These are phyloP conservation scores for Hibiscus mutabilis DNA, from an alignment of 345 rosid genomes.

Conservation along the genomic window DNA sequence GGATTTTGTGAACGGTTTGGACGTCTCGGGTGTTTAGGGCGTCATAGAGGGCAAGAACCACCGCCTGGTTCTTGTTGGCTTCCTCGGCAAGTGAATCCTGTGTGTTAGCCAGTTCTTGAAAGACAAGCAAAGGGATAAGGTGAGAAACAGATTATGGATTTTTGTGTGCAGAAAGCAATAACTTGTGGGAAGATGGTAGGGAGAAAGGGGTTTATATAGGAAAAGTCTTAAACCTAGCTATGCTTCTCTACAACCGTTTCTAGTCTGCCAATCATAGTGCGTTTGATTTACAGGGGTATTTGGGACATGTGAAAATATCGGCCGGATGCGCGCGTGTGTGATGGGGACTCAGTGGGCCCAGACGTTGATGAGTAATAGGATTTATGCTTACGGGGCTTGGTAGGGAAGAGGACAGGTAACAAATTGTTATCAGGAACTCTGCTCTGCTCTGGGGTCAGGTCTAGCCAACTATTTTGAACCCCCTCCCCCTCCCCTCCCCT, in stretches of 20 bases:
- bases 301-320: not conserved
- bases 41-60: conserved; percentile 84
- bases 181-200: not conserved
- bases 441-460: not conserved
- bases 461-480: conserved; percentile 13
- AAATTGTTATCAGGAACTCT: not conserved
- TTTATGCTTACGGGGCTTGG: not conserved
- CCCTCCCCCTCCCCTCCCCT: no score
- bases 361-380: not conserved
- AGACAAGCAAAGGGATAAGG: not conserved
- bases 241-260: not conserved
- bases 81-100: conserved; percentile 51
- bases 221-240: not conserved
- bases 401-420: conserved; percentile 1
- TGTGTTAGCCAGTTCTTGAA: conserved; percentile 70
- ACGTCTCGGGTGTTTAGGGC: conserved; percentile 82
- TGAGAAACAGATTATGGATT: not conserved
- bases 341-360: no score
- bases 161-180: not conserved
- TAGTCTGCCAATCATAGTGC: no score
- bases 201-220: conserved; percentile 14
- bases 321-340: no score
- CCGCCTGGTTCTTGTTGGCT: conserved; percentile 52
- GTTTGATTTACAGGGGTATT: no score
- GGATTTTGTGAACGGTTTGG: conserved; percentile 55